Percentiles rank a stretch among this genome's conserved stretches.
Evolutionary conservation across 306 rosid species (phyloP).

Genomic region (Calophaca sinica): DNA sequence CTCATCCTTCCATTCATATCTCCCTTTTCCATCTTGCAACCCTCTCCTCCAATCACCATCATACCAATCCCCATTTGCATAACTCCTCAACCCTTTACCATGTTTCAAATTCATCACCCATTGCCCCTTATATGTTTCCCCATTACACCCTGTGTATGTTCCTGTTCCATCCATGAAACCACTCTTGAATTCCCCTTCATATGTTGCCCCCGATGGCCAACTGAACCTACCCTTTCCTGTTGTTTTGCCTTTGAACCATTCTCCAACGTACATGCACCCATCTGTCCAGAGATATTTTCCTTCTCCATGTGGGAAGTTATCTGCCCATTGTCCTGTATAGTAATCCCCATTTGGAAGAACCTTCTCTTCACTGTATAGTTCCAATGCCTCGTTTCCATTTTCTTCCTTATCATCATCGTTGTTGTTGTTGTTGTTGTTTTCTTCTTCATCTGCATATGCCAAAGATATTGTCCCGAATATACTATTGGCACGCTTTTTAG

Average conservation of each 20-base stretch:
- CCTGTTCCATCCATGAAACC: constrained; percentile 89
- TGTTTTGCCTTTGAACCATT: constrained; percentile 77
- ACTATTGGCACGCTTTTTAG: constrained; percentile 85
- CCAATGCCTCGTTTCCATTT: constrained; percentile 38
- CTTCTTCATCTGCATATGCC: constrained; percentile 46
- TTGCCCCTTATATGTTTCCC: constrained; percentile 78
- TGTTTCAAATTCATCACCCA: constrained; percentile 88
- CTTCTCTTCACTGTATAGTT: constrained; percentile 65
- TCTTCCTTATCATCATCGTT: constrained; percentile 45
- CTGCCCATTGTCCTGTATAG: constrained; percentile 86
- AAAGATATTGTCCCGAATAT: constrained; percentile 65
- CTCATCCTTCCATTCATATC: constrained; percentile 78
- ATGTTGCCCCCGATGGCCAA: constrained; percentile 94
- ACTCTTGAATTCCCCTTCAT: constrained; percentile 87
- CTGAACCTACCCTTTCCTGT: constrained; percentile 88
- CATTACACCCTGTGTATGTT: constrained; percentile 64
- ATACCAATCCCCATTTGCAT: constrained; percentile 70
- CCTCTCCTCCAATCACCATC: constrained; percentile 87
- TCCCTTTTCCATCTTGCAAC: constrained; percentile 78
- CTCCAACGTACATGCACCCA: constrained; percentile 89
- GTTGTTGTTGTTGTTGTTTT: constrained; percentile 2
- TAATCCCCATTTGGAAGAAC: constrained; percentile 86
- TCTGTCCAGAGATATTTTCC: constrained; percentile 91
- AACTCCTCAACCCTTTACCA: constrained; percentile 74
- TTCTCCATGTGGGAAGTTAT: constrained; percentile 77